Base-by-base conservation (phyloP, 768 basidiomycete species). In the Pulveroboletus sp. region DNA sequence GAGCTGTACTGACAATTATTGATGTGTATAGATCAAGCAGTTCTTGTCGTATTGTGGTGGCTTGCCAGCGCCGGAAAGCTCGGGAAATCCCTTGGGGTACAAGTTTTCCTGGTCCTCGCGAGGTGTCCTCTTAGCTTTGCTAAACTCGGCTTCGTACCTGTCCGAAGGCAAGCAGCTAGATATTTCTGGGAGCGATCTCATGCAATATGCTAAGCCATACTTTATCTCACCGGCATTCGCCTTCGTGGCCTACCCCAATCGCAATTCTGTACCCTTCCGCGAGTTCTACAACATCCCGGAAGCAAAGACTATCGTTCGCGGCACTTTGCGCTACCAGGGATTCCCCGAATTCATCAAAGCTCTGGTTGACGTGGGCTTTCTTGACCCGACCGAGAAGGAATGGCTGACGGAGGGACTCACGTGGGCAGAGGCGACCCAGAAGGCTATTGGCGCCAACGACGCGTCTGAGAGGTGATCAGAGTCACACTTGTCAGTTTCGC, bases 51-150 rank as follows among this genome's bases (percentile, higher is more conserved):
- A 92, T 79, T 98, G 95, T 56, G 93, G 94, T 64, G 95, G 95
- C 50, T 86, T 97, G 41, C 93, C 94, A 41, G 91, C 93, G 0
- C 90, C 93, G 7, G 86, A 91, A 60, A 86, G 86, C 63, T 82
- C 92, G 5, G 83, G 85, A 63, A 99, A 98, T 74, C 93, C 96
- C 3, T 85, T 98, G 49, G 95, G 95, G 11, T 99, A 97, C 83
- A 97, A 97, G 69, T 97, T 99, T 75, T 96, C 93, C 31, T 98
- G 96, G 96, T 95, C 93, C 7, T 89, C 93, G 8, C 87, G 93
- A 19, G 95, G 94, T 44, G 93, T 94, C 37, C 85, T 99, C 47
- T 86, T 97, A 58, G 95, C 96, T 2, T 81, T 97, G 44, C 81
- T 93, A 60, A 98, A 98, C 76, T 76, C 80, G 30, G 96, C 92